These are phyloP conservation scores for Annona squamosa DNA, from an alignment of 164 flowering plant genomes.

Conservation along the genomic window DNA sequence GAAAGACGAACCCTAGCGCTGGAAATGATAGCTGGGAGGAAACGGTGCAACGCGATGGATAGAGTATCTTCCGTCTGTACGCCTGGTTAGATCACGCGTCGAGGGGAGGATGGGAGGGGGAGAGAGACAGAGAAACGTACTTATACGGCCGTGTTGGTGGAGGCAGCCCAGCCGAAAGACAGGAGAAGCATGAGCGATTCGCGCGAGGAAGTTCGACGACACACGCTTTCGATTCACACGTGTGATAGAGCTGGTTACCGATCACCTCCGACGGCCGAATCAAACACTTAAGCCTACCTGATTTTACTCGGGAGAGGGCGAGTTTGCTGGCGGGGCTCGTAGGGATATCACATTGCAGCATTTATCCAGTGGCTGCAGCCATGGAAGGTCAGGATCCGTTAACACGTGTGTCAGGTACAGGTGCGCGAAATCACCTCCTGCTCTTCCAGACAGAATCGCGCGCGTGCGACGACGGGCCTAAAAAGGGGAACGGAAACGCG, in stretches of 20 bases:
- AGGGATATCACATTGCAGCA: no score
- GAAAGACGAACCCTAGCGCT: not conserved
- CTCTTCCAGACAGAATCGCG: no score
- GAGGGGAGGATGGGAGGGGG: not conserved
- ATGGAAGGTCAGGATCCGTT: no score
- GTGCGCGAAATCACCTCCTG: no score
- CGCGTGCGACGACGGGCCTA: no score
- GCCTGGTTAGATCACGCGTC: not conserved
- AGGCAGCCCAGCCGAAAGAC: not conserved
- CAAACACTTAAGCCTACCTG: no score
- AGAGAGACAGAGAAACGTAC: not conserved
- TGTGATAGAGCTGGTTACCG: not conserved
- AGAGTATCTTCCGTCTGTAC: not conserved
- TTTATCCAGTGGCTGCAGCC: no score
- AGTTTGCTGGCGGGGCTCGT: no score
- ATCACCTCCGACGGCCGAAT: no score
- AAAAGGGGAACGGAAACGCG: no score
- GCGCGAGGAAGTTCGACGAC: not conserved
- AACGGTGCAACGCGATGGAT: not conserved
- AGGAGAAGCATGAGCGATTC: not conserved
- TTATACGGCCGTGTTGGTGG: conserved; percentile 1
- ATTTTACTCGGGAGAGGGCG: no score
- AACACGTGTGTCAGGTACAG: no score
- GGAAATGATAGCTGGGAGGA: not conserved
- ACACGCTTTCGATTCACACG: not conserved